These are phyloP conservation scores for Terfezia claveryi DNA, from an alignment of 495 filamentous ascomycete species.

Conservation along the genomic window DNA sequence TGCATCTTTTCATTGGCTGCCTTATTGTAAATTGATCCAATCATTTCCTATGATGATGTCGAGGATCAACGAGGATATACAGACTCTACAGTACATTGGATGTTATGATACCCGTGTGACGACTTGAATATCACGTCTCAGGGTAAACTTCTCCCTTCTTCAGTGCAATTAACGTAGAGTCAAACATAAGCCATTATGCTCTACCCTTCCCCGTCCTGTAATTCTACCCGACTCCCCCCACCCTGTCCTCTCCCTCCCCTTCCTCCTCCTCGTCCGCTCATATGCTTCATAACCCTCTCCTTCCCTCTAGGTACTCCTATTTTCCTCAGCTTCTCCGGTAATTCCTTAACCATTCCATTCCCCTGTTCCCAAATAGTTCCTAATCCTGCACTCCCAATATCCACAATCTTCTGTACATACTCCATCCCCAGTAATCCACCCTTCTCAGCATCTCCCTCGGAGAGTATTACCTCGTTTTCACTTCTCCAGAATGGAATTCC, in stretches of 20 bases:
- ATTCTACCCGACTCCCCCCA: no score
- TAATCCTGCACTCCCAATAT: conserved; percentile 30
- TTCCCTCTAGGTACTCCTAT: conserved; percentile 27
- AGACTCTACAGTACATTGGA: no score
- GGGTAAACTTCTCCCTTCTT: no score
- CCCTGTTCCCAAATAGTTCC: conserved; percentile 40
- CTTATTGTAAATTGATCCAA: no score
- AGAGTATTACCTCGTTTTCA: conserved; percentile 53
- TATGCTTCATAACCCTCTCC: conserved; percentile 14
- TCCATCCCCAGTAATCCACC: conserved; percentile 58
- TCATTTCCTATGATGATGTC: no score
- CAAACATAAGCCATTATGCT: no score
- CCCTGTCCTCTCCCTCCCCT: neutral
- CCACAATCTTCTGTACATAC: conserved; percentile 59
- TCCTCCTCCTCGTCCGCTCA: neutral
- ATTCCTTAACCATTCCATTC: conserved; percentile 35
- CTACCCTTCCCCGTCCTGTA: no score
- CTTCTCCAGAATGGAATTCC: conserved; percentile 64
- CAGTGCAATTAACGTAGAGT: no score
- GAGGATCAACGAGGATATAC: no score
- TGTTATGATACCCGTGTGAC: no score
- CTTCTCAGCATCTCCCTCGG: conserved; percentile 31
- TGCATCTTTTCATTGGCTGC: no score
- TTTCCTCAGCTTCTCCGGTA: conserved; percentile 26
- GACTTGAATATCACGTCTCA: no score